Evolutionary conservation across 2,329 filamentous ascomycete species (phyloP).

Genomic region (Talaromyces rugulosus): DNA sequence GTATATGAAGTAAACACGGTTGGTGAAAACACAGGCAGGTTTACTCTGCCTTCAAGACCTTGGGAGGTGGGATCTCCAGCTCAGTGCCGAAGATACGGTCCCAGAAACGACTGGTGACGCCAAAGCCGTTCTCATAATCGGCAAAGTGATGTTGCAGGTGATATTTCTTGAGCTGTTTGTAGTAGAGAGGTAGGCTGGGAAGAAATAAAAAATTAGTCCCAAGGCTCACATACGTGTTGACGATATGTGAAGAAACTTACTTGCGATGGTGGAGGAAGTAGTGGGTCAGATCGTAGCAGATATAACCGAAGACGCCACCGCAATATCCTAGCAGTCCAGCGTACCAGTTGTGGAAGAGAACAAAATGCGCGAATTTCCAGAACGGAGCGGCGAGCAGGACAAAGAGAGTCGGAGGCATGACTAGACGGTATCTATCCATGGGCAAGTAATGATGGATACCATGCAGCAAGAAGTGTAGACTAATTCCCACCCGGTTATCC

Average conservation of each 20-base stretch:
- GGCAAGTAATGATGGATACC: conserved; percentile 97
- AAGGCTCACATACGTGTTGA: background rate
- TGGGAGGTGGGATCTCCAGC: conserved; percentile 48
- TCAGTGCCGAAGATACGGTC: conserved; percentile 88
- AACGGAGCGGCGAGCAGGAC: conserved; percentile 78
- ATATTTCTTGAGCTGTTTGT: conserved; percentile 92
- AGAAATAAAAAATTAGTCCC: conserved; percentile 7
- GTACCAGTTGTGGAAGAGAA: conserved; percentile 85
- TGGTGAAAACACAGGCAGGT: background rate
- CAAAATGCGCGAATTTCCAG: conserved; percentile 78
- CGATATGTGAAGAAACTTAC: conserved; percentile 40
- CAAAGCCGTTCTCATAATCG: conserved; percentile 96
- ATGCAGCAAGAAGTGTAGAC: conserved; percentile 87
- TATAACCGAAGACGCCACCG: conserved; percentile 90
- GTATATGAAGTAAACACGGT: background rate
- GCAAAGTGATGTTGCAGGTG: conserved; percentile 96
- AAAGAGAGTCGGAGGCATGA: conserved; percentile 94
- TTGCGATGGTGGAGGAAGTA: conserved; percentile 98
- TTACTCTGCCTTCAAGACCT: conserved; percentile 33
- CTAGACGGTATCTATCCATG: conserved; percentile 97
- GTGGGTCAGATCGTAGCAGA: conserved; percentile 95
- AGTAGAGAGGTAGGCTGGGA: conserved; percentile 72
- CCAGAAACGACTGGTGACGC: conserved; percentile 96
- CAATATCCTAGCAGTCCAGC: conserved; percentile 74
- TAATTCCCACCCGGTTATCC: conserved; percentile 83